Conservation (phyloP, 2,329 filamentous ascomycete species). For the Aspergillus calidoustus region DNA sequence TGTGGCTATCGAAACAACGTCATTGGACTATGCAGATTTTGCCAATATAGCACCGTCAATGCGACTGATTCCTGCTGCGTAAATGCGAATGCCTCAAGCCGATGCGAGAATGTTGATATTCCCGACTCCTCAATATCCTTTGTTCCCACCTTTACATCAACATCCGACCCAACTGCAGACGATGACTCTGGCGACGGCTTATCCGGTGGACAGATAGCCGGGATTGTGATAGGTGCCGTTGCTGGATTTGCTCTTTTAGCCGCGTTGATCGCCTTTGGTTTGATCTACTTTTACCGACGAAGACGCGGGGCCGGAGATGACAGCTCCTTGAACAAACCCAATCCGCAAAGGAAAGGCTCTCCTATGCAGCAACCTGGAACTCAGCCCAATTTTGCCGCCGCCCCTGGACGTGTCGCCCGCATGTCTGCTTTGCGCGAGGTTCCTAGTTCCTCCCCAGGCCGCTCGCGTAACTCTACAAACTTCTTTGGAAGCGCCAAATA, state of each 20-base stretch:
- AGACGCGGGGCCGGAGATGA: conserved; percentile 66
- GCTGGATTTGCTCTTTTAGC: conserved; percentile 72
- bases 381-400: conserved; percentile 67
- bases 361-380: conserved; percentile 49
- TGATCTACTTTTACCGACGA: conserved; percentile 60
- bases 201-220: conserved; percentile 86
- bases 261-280: conserved; percentile 62
- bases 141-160: conserved; percentile 65
- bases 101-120: conserved; percentile 76
- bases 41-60: conserved; percentile 79
- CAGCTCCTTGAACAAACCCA: conserved; percentile 88
- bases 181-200: conserved; percentile 54
- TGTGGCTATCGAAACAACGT: conserved; percentile 80
- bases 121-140: conserved; percentile 68
- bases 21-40: conserved; percentile 83
- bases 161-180: conserved; percentile 59
- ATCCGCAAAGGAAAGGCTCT: conserved; percentile 60
- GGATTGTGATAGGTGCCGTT: conserved; percentile 82
- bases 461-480: conserved; percentile 56
- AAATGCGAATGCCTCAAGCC: conserved; percentile 72
- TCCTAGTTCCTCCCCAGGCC: conserved; percentile 64
- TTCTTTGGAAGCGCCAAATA: conserved; percentile 54
- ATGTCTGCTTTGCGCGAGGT: conserved; percentile 92
- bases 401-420: conserved; percentile 86
- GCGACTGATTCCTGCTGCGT: conserved; percentile 95